phyloP scores from a whole-genome alignment of 805 yeast genomes.

The Scheffersomyces lignosus region DNA sequence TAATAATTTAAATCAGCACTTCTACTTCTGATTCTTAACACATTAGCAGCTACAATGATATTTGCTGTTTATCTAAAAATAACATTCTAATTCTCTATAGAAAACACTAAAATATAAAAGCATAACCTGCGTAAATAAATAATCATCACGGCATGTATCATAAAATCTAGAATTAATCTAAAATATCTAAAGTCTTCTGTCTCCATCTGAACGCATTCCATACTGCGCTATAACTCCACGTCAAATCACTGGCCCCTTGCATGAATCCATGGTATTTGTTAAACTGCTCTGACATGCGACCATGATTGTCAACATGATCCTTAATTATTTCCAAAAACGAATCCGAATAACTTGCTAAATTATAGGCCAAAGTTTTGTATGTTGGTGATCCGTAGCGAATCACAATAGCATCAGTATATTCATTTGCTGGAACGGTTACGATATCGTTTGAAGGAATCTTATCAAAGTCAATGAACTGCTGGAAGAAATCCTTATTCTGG shows the following conservation, averaged over 20 bases:
- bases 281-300: conserved; percentile 87
- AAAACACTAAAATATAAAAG: not conserved
- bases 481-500: conserved; percentile 28
- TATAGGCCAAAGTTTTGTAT: conserved; percentile 45
- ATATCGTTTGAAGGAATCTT: conserved; percentile 16
- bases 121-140: not conserved
- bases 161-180: conserved; percentile 1
- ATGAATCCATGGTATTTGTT: conserved; percentile 76
- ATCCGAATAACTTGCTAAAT: conserved; percentile 60
- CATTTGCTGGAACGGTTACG: conserved; percentile 19
- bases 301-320: conserved; percentile 61
- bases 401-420: conserved; percentile 11
- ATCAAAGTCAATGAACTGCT: conserved; percentile 26
- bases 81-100: not conserved
- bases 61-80: too few species aligned
- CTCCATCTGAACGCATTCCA: conserved; percentile 73
- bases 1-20: not conserved
- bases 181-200: conserved; percentile 28
- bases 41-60: too few species aligned
- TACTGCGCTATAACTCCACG: conserved; percentile 88
- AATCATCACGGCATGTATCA: not conserved
- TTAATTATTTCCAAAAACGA: conserved; percentile 61
- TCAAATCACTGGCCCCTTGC: conserved; percentile 84
- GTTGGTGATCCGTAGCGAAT: conserved; percentile 42
- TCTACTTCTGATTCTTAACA: not conserved